Conservation (phyloP, 2,329 filamentous ascomycete species). For the Trichoderma brevicompactum region DNA sequence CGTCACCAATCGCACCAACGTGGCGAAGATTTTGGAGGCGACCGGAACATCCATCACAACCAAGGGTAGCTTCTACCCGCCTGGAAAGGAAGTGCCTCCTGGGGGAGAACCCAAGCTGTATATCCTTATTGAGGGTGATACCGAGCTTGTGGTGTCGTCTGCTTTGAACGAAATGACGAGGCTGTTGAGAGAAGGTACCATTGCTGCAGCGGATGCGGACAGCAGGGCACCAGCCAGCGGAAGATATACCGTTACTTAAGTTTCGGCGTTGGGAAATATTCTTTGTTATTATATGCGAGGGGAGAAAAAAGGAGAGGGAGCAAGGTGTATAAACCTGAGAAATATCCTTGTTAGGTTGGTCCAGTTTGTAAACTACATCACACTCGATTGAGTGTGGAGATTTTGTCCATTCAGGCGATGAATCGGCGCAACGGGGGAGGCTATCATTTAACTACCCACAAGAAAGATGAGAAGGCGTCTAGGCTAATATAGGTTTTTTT, state of each 20-base stretch:
- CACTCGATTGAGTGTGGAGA: background rate
- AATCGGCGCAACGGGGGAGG: conserved; percentile 2
- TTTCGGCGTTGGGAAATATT: no score
- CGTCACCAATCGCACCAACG: conserved; percentile 97
- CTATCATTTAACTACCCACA: background rate
- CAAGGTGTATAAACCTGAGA: background rate
- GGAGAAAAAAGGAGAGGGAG: background rate
- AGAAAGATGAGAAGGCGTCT: conserved; percentile 5
- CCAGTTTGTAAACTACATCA: background rate
- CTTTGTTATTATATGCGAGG: background rate
- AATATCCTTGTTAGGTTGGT: background rate
- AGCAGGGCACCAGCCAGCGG: conserved; percentile 77
- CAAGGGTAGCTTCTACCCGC: conserved; percentile 87
- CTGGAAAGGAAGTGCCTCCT: conserved; percentile 77
- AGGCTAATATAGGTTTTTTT: background rate
- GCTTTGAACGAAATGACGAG: conserved; percentile 90
- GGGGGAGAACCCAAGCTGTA: conserved; percentile 91
- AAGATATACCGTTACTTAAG: conserved; percentile 81
- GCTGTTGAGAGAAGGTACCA: conserved; percentile 84
- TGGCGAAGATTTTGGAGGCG: conserved; percentile 94
- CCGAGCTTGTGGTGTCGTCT: conserved; percentile 86
- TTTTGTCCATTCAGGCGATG: background rate
- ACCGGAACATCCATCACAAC: conserved; percentile 97
- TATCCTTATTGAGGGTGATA: conserved; percentile 96
- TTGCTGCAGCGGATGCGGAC: conserved; percentile 87